Evolutionary conservation across 148 eudicot species (phyloP), one percentile per base, ranked within the genome.

Genomic region (Cornus suecica): DNA sequence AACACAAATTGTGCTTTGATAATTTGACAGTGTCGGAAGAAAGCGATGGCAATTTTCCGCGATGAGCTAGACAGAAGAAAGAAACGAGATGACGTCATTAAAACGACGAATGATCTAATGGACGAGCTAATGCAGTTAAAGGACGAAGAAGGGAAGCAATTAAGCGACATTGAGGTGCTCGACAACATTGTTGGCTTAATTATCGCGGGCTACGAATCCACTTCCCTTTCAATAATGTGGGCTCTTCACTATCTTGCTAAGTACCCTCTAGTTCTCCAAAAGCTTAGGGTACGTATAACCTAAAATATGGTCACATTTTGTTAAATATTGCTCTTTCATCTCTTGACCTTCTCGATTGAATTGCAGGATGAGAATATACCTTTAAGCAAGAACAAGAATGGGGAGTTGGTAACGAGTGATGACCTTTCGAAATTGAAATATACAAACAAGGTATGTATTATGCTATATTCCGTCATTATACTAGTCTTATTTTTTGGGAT

Each of bases 261-360:
- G 51, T 80, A 63, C 15, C 88, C 88, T 1, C n/a, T 78, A 65
- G 88, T 79, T 78, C 84, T 84, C 41, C 72, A 79, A 65, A 83
- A 79, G 48, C 84, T 87, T 66, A 83, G 85, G 86, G 90, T 87
- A 83, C 0, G 34, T 9, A 41, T 9, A 4, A 23, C 8, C 2
- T 3, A 5, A 60, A 41, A 4, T 9, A 41, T 41, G 9, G 45
- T 41, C 45, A 41, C 45, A 41, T 4, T 41, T 4, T 41, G 4
- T 9, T 41, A 41, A 41, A 41, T 41, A 0, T 61, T 51, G 14
- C 37, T 29, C 25, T 16, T 68, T 8, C 1, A 31, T n/a, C 1
- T 23, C 52, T n/a, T 41, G 45, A 18, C 14, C 15, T 60, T 26
- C 4, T n/a, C 5, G 62, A 54, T 37, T 23, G n/a, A 51, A 66